Percentiles rank a stretch among this genome's conserved stretches.
phyloP scores from a whole-genome alignment of 805 yeast species.

The Zygosaccharomyces pseudorouxii region DNA sequence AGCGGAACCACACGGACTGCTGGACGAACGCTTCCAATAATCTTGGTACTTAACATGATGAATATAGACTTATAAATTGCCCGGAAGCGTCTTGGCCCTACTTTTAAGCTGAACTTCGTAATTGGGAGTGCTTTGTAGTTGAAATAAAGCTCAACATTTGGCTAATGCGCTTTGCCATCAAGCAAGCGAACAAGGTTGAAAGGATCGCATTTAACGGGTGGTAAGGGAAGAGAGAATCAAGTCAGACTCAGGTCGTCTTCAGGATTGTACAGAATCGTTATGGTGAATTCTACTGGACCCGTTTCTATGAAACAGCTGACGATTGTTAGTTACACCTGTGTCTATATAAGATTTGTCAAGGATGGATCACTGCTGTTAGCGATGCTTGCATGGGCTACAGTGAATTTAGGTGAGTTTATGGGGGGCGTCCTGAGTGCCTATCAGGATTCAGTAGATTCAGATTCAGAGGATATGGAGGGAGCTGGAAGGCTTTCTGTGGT shows the following conservation, averaged over 20 bases:
- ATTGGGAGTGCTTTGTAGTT: constrained; percentile 1
- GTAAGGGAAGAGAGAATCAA: background rate
- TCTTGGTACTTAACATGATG: constrained; percentile 1
- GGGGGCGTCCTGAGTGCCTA: constrained; percentile 8
- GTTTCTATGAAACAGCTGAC: constrained; percentile 5
- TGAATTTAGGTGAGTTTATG: constrained; percentile 11
- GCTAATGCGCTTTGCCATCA: constrained; percentile 5
- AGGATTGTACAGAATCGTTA: background rate
- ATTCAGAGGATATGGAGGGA: constrained; percentile 7
- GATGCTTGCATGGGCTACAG: constrained; percentile 12
- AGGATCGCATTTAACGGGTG: constrained; percentile 3
- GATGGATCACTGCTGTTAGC: constrained; percentile 23
- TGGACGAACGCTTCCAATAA: constrained; percentile 4
- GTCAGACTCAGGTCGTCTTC: background rate
- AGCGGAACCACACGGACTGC: constrained; percentile 5
- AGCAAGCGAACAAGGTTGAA: background rate
- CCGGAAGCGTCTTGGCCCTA: background rate
- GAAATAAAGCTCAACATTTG: background rate
- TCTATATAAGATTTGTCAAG: constrained; percentile 22
- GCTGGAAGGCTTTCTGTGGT: constrained; percentile 9
- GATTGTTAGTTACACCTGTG: constrained; percentile 15
- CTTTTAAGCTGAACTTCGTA: background rate
- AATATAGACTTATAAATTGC: background rate
- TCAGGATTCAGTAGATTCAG: constrained; percentile 2
- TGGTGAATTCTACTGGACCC: background rate